Base-by-base conservation (phyloP, 345 rosid genomes). In the Aquilaria malaccensis region DNA sequence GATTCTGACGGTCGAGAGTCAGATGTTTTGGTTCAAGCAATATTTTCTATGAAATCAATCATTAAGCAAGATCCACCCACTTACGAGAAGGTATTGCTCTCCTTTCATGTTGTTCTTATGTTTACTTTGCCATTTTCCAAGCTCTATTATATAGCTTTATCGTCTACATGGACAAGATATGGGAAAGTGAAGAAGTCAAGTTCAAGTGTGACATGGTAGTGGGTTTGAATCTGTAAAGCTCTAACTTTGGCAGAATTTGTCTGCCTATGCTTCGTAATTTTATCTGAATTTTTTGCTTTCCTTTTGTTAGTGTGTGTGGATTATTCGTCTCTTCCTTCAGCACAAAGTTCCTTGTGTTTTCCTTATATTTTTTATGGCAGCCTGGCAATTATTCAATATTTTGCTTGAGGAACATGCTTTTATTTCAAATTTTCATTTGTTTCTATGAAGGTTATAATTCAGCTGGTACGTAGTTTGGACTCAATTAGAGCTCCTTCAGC, bases 401-500 rank as follows among this genome's bases (percentile, higher is more conserved):
- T 13, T 46, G 22, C 14, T 41, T 11, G 48, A 61, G 30, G 52
- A 58, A 10, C 66, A 37, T 41, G 52, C 56, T 60, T 29, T 46
- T 11, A 7, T 50, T 22, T 22, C 22, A 22, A 22, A 70, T 51
- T 55, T 22, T 22, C 51, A 0, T 45, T 63, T 57, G 31, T 58
- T 46, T 52, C 22, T 49, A 58, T 61, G 43, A 77, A 94, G 99
- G 97, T 90, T 60, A 74, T 90, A 56, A 76, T 88, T 61, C 95
- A 85, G 78, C 70, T 94, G 74, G 71, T 94, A 57, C 84, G 88
- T 67, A 74, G 81, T 74, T 78, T 94, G 76, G 99, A 94, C 75
- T 79, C 96, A 61, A 75, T 94, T 74, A 90, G 78, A 79, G 85
- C 90, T 60, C 75, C 97, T 60, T 83, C 87, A 63, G 96, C 95